A percentile compares a stretch with the other conserved stretches of the same genome.
phyloP scores from a whole-genome alignment of 1,139 yeast species.

The Suhomyces terraborum region DNA sequence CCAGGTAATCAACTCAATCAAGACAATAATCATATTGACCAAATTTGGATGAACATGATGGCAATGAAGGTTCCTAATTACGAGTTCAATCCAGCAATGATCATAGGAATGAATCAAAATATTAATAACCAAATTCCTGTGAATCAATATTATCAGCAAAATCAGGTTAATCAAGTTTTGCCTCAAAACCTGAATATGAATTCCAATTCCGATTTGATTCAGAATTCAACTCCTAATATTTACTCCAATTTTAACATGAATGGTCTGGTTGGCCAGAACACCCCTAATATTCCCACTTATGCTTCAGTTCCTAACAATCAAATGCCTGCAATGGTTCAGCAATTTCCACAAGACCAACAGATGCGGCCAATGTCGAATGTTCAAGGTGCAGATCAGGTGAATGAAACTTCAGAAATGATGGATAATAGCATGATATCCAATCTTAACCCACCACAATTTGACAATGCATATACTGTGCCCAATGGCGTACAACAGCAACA shows the following conservation, averaged over 20 bases:
- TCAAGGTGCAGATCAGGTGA: neutral
- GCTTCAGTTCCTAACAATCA: conserved; percentile 3
- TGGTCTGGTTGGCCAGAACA: neutral
- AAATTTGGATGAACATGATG: conserved; percentile 22
- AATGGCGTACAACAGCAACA: conserved; percentile 1
- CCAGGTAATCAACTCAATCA: conserved; percentile 12
- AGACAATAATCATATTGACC: conserved; percentile 17
- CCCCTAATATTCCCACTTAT: conserved; percentile 2
- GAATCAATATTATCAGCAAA: conserved; percentile 3
- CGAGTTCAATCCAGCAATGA: neutral
- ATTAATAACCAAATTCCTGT: neutral
- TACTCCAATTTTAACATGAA: conserved; percentile 1
- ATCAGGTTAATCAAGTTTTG: neutral
- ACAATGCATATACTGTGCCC: neutral
- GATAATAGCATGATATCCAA: conserved; percentile 1
- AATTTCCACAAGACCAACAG: neutral
- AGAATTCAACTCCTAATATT: conserved; percentile 1
- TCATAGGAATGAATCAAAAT: neutral
- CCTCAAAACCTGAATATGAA: neutral
- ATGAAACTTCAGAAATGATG: neutral
- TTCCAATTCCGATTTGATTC: neutral
- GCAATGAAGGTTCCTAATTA: conserved; percentile 12
- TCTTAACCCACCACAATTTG: neutral
- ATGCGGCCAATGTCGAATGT: neutral
- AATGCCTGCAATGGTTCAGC: conserved; percentile 5